Base-by-base conservation (phyloP, 257 asterid genomes). In the Jacaranda copaia region DNA sequence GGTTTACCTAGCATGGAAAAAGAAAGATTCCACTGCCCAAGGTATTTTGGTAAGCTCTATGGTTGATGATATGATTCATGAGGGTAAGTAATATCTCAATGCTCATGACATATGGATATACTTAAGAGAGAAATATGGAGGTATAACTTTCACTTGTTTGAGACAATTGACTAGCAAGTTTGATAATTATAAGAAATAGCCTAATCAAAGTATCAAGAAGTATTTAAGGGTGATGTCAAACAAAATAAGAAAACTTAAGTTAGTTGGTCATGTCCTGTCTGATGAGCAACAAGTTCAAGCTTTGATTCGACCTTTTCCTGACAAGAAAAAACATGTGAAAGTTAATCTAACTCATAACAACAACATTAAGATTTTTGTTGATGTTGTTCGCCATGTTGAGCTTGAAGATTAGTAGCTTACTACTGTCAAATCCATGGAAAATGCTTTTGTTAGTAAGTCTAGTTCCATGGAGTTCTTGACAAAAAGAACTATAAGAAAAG, bases 231-330 rank as follows among this genome's bases (percentile, higher is more conserved):
- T 11, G 18, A 68, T 49, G 18, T 46, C 11, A 1, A 46, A 20
- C n/a, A 68, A 32, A 39, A 68, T 46, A 5, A 20, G 13, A 3
- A 46, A 48, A 7, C 14, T 45, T 0, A 48, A 10, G 12, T 8
- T 25, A 12, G 11, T 5, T 19, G 59, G 58, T 11, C 60, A 68
- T 19, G 5, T 48, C 10, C 45, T 20, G 6, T 68, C 9, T 19
- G 12, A 68, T 2, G 73, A 68, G 12, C 73, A 68, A 48, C 60
- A 68, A 5, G 8, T 68, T 18, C 58, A 32, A 46, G 53, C 8
- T 35, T 45, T 35, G 2, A 49, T 74, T 2, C 3, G 5, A 5
- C 65, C 53, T 1, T 8, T 53, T 42, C n/a, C 13, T 3, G 14
- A 51, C 5, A 63, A 35, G 2, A 63, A 12, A 57, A 65, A 15